phyloP scores from a whole-genome alignment of 176 grass and related monocot genomes.

The Chrysopogon serrulatus region DNA sequence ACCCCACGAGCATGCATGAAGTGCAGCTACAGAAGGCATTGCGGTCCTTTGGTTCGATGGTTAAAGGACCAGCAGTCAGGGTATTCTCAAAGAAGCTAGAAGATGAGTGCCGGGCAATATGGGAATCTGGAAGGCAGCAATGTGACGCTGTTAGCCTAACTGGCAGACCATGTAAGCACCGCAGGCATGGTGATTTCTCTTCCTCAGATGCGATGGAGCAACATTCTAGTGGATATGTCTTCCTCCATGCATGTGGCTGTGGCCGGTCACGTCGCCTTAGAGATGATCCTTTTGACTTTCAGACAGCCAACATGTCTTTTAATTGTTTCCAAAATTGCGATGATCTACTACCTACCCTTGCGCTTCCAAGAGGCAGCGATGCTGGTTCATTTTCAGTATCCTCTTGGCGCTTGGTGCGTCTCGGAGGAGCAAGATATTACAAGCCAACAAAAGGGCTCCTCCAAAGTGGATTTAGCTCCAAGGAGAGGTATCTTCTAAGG shows the following conservation, averaged over 20 bases:
- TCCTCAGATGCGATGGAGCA: slow-evolving; percentile 29
- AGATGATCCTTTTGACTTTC: slow-evolving; percentile 93
- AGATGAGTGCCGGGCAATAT: slow-evolving; percentile 76
- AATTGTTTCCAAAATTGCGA: slow-evolving; percentile 82
- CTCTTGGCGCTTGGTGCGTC: slow-evolving; percentile 74
- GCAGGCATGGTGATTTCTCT: slow-evolving; percentile 44
- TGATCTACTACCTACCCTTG: slow-evolving; percentile 68
- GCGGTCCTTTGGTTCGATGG: slow-evolving; percentile 61
- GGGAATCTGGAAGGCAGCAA: slow-evolving; percentile 94
- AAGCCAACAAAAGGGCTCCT: slow-evolving; percentile 83
- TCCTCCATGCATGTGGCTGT: slow-evolving; percentile 96
- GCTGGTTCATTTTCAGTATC: slow-evolving; percentile 36
- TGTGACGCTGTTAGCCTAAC: slow-evolving; percentile 86
- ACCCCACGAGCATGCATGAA: slow-evolving; percentile 69
- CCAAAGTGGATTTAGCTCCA: slow-evolving; percentile 78
- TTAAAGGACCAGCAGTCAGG: slow-evolving; percentile 80
- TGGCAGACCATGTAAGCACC: slow-evolving; percentile 80
- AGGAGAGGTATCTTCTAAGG: slow-evolving; percentile 72
- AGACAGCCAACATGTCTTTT: slow-evolving; percentile 71
- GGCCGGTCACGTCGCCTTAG: slow-evolving; percentile 70
- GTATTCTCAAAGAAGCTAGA: slow-evolving; percentile 71
- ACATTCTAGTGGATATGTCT: slow-evolving; percentile 80
- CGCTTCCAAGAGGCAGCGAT: slow-evolving; percentile 47
- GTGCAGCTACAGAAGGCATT: slow-evolving; percentile 75
- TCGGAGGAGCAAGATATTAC: slow-evolving; percentile 93